phyloP scores from a whole-genome alignment of 192 early-diverging fungal species.

The Anaeromyces robustus region DNA sequence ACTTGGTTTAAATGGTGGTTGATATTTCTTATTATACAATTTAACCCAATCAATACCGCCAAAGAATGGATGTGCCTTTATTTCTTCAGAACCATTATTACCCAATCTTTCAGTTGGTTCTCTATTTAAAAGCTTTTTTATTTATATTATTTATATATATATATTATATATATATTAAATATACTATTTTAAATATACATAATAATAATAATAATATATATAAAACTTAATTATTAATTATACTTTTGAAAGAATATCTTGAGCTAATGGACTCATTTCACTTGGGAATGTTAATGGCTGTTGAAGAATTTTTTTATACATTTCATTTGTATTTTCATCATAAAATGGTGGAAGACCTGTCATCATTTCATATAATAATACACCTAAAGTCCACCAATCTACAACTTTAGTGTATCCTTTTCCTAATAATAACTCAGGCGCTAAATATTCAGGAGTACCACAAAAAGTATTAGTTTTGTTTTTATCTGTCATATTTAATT shows the following conservation, averaged over 20 bases:
- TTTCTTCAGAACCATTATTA: slow-evolving; percentile 60
- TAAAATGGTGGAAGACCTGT: slow-evolving; percentile 83
- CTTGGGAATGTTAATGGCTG: slow-evolving; percentile 54
- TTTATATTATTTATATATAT: background rate
- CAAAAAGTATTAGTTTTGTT: slow-evolving; percentile 90
- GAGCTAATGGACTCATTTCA: background rate
- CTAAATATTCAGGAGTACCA: slow-evolving; percentile 96
- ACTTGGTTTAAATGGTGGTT: slow-evolving; percentile 84
- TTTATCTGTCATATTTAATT: slow-evolving; percentile 84
- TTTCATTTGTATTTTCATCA: slow-evolving; percentile 86
- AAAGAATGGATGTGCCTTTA: slow-evolving; percentile 88
- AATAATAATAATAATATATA: no score
- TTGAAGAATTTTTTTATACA: slow-evolving; percentile 79
- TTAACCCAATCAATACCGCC: slow-evolving; percentile 75
- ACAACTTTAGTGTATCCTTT: slow-evolving; percentile 80
- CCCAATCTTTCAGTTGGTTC: slow-evolving; percentile 61
- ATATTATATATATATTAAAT: background rate
- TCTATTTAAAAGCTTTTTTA: background rate
- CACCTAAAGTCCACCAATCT: slow-evolving; percentile 96
- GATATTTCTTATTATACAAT: slow-evolving; percentile 77
- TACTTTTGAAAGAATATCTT: background rate
- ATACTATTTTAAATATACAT: background rate
- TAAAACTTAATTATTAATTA: no score
- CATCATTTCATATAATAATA: slow-evolving; percentile 77
- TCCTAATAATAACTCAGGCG: slow-evolving; percentile 19